Evolutionary conservation across 306 rosid species (phyloP).

Genomic region (Alnus glutinosa): DNA sequence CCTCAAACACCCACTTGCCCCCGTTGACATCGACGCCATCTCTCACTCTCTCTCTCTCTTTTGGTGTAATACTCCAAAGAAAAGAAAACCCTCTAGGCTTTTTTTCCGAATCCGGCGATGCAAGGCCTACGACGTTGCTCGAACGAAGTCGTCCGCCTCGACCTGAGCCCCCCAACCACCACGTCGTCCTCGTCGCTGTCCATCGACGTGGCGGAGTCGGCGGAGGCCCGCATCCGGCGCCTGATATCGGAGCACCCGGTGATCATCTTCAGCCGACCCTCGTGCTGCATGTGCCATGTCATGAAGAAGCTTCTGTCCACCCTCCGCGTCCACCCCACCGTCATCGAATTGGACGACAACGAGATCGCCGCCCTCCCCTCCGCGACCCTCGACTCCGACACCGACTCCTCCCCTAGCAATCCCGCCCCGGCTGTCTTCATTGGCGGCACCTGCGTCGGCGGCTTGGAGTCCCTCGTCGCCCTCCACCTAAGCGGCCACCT

Average conservation of each 20-base stretch:
- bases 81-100: neutral
- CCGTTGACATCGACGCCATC: constrained; percentile 45
- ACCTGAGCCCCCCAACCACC: constrained; percentile 30
- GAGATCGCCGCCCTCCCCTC: constrained; percentile 77
- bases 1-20: neutral
- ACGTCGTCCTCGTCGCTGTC: constrained; percentile 55
- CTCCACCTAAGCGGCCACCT: constrained; percentile 96
- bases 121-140: constrained; percentile 74
- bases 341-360: constrained; percentile 85
- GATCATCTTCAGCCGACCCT: constrained; percentile 77
- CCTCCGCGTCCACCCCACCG: constrained; percentile 91
- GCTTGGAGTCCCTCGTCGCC: constrained; percentile 88
- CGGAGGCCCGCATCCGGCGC: constrained; percentile 74
- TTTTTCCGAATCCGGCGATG: constrained; percentile 38
- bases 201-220: constrained; percentile 81
- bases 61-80: neutral
- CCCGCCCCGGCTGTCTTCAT: constrained; percentile 72
- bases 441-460: constrained; percentile 78
- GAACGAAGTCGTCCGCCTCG: constrained; percentile 63
- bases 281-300: constrained; percentile 99
- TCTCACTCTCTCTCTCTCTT: neutral
- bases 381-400: neutral
- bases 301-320: constrained; percentile 93
- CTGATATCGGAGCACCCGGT: constrained; percentile 95
- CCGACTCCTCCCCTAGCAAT: constrained; percentile 19